phyloP scores from a whole-genome alignment of 768 basidiomycete species.

The Pisolithus tinctorius region DNA sequence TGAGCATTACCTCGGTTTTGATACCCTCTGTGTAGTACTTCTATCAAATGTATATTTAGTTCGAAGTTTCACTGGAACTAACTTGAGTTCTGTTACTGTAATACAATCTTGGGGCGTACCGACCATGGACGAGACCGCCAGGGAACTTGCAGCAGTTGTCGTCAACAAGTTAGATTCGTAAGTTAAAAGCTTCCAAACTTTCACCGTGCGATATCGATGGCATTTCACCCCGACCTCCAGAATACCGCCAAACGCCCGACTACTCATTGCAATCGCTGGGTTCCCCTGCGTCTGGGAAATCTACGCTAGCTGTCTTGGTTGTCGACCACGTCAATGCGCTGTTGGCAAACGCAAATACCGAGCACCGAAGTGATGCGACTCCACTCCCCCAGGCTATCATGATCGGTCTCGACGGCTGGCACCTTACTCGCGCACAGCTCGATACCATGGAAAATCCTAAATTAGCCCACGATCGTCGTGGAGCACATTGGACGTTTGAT shows the following conservation, averaged over 20 bases:
- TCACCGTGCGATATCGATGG: background rate
- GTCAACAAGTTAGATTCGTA: slow-evolving; percentile 35
- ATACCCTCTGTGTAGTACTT: background rate
- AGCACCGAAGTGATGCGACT: background rate
- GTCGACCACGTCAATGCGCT: slow-evolving; percentile 45
- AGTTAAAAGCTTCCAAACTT: slow-evolving; percentile 7
- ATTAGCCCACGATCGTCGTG: slow-evolving; percentile 72
- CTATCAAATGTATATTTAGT: too few relatives aligned
- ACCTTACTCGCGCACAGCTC: slow-evolving; percentile 72
- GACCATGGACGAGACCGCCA: slow-evolving; percentile 36
- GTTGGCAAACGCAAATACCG: slow-evolving; percentile 14
- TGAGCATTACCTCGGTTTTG: background rate
- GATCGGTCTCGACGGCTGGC: slow-evolving; percentile 90
- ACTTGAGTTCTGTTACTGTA: too few relatives aligned
- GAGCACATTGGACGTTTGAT: slow-evolving; percentile 91
- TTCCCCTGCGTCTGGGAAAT: slow-evolving; percentile 88
- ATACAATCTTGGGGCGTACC: too few relatives aligned
- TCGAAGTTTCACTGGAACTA: too few relatives aligned
- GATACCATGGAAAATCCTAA: slow-evolving; percentile 70
- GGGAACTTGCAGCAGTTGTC: slow-evolving; percentile 33
- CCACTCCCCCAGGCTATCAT: slow-evolving; percentile 40
- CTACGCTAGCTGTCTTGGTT: slow-evolving; percentile 60
- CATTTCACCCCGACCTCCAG: slow-evolving; percentile 3
- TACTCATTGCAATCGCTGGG: slow-evolving; percentile 69
- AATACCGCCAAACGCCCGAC: slow-evolving; percentile 28